Evolutionary conservation across 768 basidiomycete species (phyloP), one percentile per base, ranked within the genome.

Genomic region (Lactarius tabidus): DNA sequence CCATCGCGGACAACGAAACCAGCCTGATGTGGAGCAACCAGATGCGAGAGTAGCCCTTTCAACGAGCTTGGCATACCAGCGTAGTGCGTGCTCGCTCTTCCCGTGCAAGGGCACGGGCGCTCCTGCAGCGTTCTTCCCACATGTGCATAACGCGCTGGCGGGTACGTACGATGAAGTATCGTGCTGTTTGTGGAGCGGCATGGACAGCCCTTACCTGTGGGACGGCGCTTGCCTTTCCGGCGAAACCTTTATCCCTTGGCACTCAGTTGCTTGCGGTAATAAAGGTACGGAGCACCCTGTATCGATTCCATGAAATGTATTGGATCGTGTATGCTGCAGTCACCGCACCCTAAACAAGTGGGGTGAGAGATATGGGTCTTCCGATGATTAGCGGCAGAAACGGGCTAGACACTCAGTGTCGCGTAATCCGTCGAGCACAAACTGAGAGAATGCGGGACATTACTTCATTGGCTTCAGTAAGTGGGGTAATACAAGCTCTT

Each of bases 141-240:
- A 77, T 0, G 71, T 81, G 0, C 84, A 81, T 69, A 81, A 80
- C 17, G 84, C 85, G 17, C 72, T 85, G 67, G 78, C 79, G 12
- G 85, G 84, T 14, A 78, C 77, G 2, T 87, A 78, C 72, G 75
- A 74, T 5, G 84, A 87, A 70, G 84, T 85, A 17, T 78, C 81
- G 28, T 87, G 84, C 71, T 79, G 79, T 69, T 75, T 81, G 67
- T 86, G 85, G 85, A 76, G 77, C 6, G 85, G 85, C 23, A 78
- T 79, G 18, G 81, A 85, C 62, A 81, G 82, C 14, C 69, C 76
- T 36, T 35, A 75, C 23, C 73, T 81, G 12, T 86, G 74, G 72
- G 79, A 73, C 39, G 83, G 84, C 1, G 76, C 84, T 9, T 86
- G 85, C 71, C 74, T 87, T 26, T 74, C 68, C 3, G 83, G 81